Conservation (phyloP, 2,329 filamentous ascomycete species). For the Pestalotiopsis sp. region DNA sequence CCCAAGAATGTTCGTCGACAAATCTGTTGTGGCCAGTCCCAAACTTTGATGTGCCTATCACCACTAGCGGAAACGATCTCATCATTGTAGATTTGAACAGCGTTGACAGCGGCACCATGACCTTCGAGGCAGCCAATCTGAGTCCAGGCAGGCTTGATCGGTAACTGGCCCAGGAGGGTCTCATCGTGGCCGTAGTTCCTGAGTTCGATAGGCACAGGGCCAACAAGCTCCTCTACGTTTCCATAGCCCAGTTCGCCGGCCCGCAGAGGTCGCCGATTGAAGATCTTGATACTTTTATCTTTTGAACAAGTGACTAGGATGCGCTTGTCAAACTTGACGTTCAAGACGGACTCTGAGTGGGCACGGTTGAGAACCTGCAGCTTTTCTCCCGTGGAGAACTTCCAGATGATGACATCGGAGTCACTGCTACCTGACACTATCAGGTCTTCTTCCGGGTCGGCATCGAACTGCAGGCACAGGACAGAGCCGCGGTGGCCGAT, state of each 20-base stretch:
- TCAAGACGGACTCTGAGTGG: constrained; percentile 89
- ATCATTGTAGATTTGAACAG: constrained; percentile 83
- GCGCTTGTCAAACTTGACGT: constrained; percentile 87
- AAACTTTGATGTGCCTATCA: constrained; percentile 90
- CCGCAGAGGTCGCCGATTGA: constrained; percentile 76
- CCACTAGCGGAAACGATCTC: constrained; percentile 95
- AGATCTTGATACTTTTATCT: constrained; percentile 95
- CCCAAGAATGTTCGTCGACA: constrained; percentile 81
- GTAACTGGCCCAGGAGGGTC: constrained; percentile 46
- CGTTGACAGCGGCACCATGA: constrained; percentile 91
- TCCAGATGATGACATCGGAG: constrained; percentile 87
- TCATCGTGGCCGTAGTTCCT: constrained; percentile 57
- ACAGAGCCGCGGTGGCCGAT: constrained; percentile 83
- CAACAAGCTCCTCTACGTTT: constrained; percentile 38
- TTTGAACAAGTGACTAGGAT: constrained; percentile 97
- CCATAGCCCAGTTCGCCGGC: constrained; percentile 62
- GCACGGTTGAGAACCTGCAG: constrained; percentile 76
- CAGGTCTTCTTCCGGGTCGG: constrained; percentile 82
- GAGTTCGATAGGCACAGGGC: constrained; percentile 54
- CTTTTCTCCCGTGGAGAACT: constrained; percentile 85
- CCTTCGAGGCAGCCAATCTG: constrained; percentile 81
- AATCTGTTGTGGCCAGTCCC: constrained; percentile 81
- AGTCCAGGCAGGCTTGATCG: constrained; percentile 66
- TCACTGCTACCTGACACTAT: constrained; percentile 97
- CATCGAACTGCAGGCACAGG: constrained; percentile 92